phyloP scores from a whole-genome alignment of 148 eudicot genomes.

The Cornus suecica region DNA sequence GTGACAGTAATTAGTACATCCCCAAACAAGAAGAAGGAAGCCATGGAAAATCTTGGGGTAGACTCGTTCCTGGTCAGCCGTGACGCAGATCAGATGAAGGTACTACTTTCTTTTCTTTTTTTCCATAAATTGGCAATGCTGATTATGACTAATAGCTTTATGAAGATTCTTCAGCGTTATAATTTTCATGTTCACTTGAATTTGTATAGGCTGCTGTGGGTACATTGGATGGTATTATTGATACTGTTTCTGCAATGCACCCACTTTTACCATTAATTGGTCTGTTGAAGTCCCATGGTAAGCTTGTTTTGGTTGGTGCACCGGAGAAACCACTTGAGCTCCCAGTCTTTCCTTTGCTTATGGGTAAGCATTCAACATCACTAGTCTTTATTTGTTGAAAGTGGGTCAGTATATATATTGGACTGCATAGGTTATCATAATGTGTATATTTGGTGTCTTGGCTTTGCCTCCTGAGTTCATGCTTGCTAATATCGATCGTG shows the following conservation, averaged over 20 bases:
- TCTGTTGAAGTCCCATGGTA: conserved; percentile 20
- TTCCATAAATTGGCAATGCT: background rate
- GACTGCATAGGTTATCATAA: no score
- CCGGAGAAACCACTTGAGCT: conserved; percentile 22
- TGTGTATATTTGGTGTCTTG: background rate
- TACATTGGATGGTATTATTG: conserved; percentile 23
- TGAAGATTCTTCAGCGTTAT: background rate
- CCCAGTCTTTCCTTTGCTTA: conserved; percentile 9
- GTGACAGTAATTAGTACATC: conserved; percentile 35
- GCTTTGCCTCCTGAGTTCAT: background rate
- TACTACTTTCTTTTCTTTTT: background rate
- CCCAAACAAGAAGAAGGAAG: conserved; percentile 21
- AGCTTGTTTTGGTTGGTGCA: conserved; percentile 24
- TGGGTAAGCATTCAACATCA: conserved; percentile 6
- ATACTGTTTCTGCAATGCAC: conserved; percentile 22
- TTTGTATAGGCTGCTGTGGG: conserved; percentile 21
- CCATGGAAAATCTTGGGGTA: conserved; percentile 25
- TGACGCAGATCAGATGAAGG: conserved; percentile 24
- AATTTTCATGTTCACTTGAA: background rate
- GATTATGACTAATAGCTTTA: background rate
- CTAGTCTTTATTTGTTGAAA: background rate
- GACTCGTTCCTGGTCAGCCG: conserved; percentile 24
- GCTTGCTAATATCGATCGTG: background rate
- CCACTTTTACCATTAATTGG: conserved; percentile 11
- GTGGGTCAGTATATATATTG: background rate